Evolutionary conservation across 2,329 filamentous ascomycete species (phyloP).

Genomic region (Aspergillus sp.): DNA sequence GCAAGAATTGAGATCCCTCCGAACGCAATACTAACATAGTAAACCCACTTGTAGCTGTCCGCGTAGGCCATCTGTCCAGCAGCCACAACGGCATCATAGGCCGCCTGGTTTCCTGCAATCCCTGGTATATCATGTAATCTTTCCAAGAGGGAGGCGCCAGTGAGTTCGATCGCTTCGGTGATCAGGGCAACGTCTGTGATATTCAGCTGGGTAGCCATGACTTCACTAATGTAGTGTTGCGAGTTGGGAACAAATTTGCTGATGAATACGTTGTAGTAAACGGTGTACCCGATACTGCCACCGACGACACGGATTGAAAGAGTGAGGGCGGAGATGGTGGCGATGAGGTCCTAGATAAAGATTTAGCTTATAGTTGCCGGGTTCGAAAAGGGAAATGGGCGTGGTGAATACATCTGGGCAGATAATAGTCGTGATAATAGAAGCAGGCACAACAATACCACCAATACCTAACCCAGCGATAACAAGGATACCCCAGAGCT

Average conservation of each 20-base stretch:
- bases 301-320: slow-evolving; percentile 69
- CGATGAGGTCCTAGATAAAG: slow-evolving; percentile 58
- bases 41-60: slow-evolving; percentile 61
- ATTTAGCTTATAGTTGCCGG: background rate
- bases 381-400: background rate
- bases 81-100: slow-evolving; percentile 53
- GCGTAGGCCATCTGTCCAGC: slow-evolving; percentile 60
- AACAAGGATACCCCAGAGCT: slow-evolving; percentile 59
- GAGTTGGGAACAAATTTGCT: slow-evolving; percentile 49
- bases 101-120: slow-evolving; percentile 52
- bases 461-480: slow-evolving; percentile 65
- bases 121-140: slow-evolving; percentile 52
- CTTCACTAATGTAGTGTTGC: slow-evolving; percentile 50
- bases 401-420: slow-evolving; percentile 57
- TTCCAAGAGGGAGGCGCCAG: slow-evolving; percentile 52
- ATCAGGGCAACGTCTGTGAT: slow-evolving; percentile 53
- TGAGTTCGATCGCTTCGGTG: slow-evolving; percentile 53
- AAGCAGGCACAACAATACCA: slow-evolving; percentile 66
- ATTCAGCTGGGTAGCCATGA: slow-evolving; percentile 50
- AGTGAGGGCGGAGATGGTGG: slow-evolving; percentile 66
- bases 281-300: slow-evolving; percentile 64
- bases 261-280: slow-evolving; percentile 55
- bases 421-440: slow-evolving; percentile 68
- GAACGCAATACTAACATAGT: slow-evolving; percentile 63
- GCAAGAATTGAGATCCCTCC: slow-evolving; percentile 58